Evolutionary conservation across 2,329 filamentous ascomycete genomes (phyloP).

Genomic region (Rasamsonia emersonii): DNA sequence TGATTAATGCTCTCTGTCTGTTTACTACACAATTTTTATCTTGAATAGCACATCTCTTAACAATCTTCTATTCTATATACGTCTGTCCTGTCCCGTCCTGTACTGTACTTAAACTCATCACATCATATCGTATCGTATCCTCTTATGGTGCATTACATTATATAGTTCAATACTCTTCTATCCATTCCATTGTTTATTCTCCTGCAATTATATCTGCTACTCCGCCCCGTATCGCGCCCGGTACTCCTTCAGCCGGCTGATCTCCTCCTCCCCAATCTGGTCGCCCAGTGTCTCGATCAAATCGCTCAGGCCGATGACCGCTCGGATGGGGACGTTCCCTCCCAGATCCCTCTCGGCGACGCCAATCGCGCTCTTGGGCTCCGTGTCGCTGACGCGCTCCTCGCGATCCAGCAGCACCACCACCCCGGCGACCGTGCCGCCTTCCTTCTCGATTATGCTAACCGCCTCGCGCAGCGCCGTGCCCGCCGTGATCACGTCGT

Average conservation of each 20-base stretch:
- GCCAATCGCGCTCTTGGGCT: conserved; percentile 69
- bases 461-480: conserved; percentile 92
- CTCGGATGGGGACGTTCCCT: conserved; percentile 61
- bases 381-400: conserved; percentile 53
- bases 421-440: conserved; percentile 76
- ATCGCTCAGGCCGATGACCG: conserved; percentile 65
- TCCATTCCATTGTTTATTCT: too few relatives aligned
- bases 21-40: too few relatives aligned
- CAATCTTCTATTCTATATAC: too few relatives aligned
- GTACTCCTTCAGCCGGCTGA: conserved; percentile 65
- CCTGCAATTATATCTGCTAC: too few relatives aligned
- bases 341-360: conserved; percentile 75
- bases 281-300: conserved; percentile 62
- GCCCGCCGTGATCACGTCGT: conserved; percentile 94
- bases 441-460: conserved; percentile 75
- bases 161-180: too few relatives aligned
- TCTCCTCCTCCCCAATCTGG: conserved; percentile 53
- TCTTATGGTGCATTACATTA: too few relatives aligned
- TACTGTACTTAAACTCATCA: too few relatives aligned
- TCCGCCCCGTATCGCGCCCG: conserved; percentile 40
- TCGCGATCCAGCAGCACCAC: conserved; percentile 77
- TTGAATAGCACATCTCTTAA: too few relatives aligned
- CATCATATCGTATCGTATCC: too few relatives aligned
- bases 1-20: too few relatives aligned
- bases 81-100: too few relatives aligned